Evolutionary conservation across 805 yeast genomes (phyloP).

Genomic region (Candida orba): DNA sequence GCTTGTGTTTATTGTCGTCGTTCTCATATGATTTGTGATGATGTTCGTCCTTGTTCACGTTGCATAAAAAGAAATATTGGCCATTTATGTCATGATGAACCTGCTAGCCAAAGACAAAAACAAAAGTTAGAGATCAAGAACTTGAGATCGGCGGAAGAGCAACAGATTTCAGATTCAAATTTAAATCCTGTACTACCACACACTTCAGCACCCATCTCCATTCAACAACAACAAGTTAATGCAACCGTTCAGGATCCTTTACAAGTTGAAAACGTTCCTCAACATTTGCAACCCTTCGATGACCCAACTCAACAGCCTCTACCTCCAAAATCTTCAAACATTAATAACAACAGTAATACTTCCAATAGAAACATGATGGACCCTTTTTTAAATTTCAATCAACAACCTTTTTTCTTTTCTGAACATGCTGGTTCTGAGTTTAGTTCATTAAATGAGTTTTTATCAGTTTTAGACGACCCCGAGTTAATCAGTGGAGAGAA

Average conservation of each 20-base stretch:
- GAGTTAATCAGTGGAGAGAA: conserved; percentile 44
- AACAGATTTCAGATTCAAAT: no score
- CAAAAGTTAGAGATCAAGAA: conserved; percentile 15
- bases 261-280: conserved; percentile 15
- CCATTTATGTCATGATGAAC: conserved; percentile 54
- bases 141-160: not conserved
- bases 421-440: conserved; percentile 93
- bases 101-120: conserved; percentile 19
- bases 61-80: conserved; percentile 85
- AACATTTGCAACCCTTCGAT: conserved; percentile 12
- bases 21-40: conserved; percentile 92
- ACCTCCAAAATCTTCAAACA: not conserved
- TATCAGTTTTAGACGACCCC: conserved; percentile 86
- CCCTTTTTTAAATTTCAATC: conserved; percentile 25
- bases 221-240: not conserved
- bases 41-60: conserved; percentile 67
- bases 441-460: conserved; percentile 79
- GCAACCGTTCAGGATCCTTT: not conserved
- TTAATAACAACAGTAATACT: not conserved
- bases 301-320: conserved; percentile 8
- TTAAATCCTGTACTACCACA: not conserved
- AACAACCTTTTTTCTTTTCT: conserved; percentile 75
- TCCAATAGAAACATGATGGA: conserved; percentile 7
- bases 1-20: conserved; percentile 92
- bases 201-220: not conserved